These are phyloP conservation scores for Acanthamoeba lenticulata DNA, from an alignment of 208 protist genomes.

Conservation along the genomic window DNA sequence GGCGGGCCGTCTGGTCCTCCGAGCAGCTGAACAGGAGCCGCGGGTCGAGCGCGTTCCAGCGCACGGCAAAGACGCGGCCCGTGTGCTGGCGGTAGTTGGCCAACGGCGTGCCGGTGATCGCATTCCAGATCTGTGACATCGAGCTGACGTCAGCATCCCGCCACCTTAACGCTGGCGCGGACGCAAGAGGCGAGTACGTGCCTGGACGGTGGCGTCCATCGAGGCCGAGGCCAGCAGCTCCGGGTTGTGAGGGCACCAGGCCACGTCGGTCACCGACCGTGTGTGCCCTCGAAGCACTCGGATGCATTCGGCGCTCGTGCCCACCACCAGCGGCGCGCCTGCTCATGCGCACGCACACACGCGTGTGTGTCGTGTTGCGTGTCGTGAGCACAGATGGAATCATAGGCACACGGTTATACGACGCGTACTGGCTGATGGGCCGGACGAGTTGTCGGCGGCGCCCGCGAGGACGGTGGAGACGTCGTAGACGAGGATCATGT, in stretches of 20 bases:
- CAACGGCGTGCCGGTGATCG: background rate
- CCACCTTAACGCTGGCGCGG: no score
- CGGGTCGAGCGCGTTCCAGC: constrained; percentile 26
- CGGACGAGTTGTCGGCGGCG: background rate
- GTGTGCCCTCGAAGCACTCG: constrained; percentile 31
- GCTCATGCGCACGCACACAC: background rate
- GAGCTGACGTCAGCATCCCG: no score
- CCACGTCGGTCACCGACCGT: constrained; percentile 41
- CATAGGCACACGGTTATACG: background rate
- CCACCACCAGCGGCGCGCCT: background rate
- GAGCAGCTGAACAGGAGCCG: constrained; percentile 37
- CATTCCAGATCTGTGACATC: constrained; percentile 41
- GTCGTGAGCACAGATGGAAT: background rate
- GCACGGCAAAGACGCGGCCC: constrained; percentile 5
- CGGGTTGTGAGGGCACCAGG: constrained; percentile 52
- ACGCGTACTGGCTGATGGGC: background rate
- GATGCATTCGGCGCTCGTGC: constrained; percentile 39
- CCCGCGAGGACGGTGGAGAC: background rate
- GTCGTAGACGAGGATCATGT: constrained; percentile 24
- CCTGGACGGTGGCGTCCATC: constrained; percentile 49
- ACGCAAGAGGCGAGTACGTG: background rate
- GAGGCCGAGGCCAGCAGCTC: constrained; percentile 41
- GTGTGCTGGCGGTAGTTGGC: constrained; percentile 30
- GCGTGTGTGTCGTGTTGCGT: background rate
- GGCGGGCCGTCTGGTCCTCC: constrained; percentile 17